Evolutionary conservation across 495 filamentous ascomycete genomes (phyloP).

Genomic region (Endocarpon pusillum): DNA sequence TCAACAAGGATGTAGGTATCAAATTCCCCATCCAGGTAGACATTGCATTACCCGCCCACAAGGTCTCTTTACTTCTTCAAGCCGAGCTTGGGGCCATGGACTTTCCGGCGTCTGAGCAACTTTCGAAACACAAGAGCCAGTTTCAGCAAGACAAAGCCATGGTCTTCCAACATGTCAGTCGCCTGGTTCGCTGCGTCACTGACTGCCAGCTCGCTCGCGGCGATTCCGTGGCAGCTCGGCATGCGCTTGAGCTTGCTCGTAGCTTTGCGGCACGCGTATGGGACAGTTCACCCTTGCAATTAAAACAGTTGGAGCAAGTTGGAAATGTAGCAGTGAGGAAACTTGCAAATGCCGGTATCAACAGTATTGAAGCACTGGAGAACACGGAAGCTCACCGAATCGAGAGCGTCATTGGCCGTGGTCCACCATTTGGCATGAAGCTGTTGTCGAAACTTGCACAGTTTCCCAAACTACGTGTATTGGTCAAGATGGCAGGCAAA

Average conservation of each 20-base stretch:
- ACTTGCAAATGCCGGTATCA: constrained; percentile 52
- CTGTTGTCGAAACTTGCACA: constrained; percentile 42
- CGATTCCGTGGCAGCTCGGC: constrained; percentile 48
- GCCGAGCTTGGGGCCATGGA: constrained; percentile 61
- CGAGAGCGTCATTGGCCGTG: constrained; percentile 57
- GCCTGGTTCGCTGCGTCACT: constrained; percentile 67
- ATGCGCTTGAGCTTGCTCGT: constrained; percentile 62
- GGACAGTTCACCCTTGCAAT: constrained; percentile 70
- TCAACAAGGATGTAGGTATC: constrained; percentile 59
- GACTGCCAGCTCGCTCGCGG: constrained; percentile 59
- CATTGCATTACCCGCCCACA: constrained; percentile 54
- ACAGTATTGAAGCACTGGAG: constrained; percentile 53
- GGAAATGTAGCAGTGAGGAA: constrained; percentile 65
- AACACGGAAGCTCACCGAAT: constrained; percentile 50
- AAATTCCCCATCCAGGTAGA: constrained; percentile 70
- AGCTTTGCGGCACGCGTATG: constrained; percentile 66
- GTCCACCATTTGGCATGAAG: constrained; percentile 69
- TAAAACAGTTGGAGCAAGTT: constrained; percentile 76
- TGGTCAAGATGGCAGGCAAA: constrained; percentile 32
- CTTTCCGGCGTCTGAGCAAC: constrained; percentile 43
- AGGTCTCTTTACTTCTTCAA: constrained; percentile 77
- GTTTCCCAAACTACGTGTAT: constrained; percentile 61
- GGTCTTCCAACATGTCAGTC: constrained; percentile 57
- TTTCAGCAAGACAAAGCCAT: constrained; percentile 50
- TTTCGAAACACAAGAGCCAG: constrained; percentile 40